phyloP scores from a whole-genome alignment of 2,329 filamentous ascomycete genomes.

The Fusarium sp. region DNA sequence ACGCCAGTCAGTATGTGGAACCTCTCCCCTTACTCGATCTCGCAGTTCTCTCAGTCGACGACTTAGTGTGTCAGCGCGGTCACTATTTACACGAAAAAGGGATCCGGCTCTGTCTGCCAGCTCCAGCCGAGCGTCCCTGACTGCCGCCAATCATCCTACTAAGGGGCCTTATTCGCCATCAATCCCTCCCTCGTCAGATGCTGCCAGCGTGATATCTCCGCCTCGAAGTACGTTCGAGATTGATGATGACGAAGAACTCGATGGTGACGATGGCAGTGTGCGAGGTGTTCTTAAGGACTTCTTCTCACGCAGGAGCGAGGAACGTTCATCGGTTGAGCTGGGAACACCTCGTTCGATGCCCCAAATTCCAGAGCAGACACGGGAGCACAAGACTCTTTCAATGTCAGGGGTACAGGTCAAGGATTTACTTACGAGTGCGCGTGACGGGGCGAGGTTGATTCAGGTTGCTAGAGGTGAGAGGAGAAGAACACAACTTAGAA shows the following conservation, averaged over 20 bases:
- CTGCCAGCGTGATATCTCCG: constrained; percentile 19
- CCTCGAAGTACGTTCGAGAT: constrained; percentile 50
- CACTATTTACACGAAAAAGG: constrained; percentile 46
- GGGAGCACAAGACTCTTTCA: constrained; percentile 21
- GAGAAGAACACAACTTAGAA: constrained; percentile 51
- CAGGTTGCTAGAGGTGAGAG: constrained; percentile 47
- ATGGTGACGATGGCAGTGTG: constrained; percentile 34
- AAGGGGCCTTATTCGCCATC: constrained; percentile 31
- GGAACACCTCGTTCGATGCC: constrained; percentile 19
- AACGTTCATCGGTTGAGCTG: constrained; percentile 33
- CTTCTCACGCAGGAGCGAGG: constrained; percentile 38
- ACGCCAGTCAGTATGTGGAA: constrained; percentile 33
- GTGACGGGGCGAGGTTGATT: constrained; percentile 37
- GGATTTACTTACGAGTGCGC: constrained; percentile 41
- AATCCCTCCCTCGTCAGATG: constrained; percentile 20
- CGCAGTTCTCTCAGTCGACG: constrained; percentile 38
- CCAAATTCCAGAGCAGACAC: constrained; percentile 8
- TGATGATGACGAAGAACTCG: constrained; percentile 45
- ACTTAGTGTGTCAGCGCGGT: constrained; percentile 44
- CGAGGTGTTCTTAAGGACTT: constrained; percentile 39
- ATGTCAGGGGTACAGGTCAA: constrained; percentile 43
- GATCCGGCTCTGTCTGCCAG: constrained; percentile 32
- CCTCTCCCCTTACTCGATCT: constrained; percentile 22
- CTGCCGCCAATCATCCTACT: constrained; percentile 28
- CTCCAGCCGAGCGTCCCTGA: constrained; percentile 21